Percentiles rank a stretch among this genome's conserved stretches.
These are phyloP conservation scores for Purshia tridentata DNA, from an alignment of 306 rosid genomes.

Conservation along the genomic window DNA sequence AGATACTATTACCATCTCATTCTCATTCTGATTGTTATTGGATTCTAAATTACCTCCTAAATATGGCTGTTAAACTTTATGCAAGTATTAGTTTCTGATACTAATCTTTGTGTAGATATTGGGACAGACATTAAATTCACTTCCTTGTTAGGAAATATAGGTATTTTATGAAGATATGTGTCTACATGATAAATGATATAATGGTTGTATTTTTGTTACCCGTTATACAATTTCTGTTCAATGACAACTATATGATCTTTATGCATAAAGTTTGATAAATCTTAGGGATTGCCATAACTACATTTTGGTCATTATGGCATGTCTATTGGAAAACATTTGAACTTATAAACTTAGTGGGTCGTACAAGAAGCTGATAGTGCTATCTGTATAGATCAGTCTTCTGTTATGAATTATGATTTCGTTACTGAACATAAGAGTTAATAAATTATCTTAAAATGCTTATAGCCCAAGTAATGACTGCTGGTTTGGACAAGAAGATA, in stretches of 20 bases:
- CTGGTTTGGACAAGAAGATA: constrained; percentile 75
- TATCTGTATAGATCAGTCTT: neutral
- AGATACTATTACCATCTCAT: constrained; percentile 24
- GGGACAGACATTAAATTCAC: neutral
- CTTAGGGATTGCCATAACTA: neutral
- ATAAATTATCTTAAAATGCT: neutral
- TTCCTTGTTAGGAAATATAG: neutral
- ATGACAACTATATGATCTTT: neutral
- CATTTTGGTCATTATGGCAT: neutral
- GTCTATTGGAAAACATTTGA: neutral
- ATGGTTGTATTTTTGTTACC: neutral
- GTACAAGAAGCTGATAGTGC: neutral
- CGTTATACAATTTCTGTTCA: neutral
- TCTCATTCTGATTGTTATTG: neutral
- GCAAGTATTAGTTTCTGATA: constrained; percentile 25
- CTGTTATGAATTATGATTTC: constrained; percentile 13
- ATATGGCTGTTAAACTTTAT: constrained; percentile 21
- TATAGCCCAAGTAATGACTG: constrained; percentile 69
- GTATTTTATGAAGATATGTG: no score
- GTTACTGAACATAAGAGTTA: constrained; percentile 1
- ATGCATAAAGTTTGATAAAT: neutral
- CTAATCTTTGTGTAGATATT: neutral
- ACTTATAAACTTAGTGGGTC: neutral
- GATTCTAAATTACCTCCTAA: neutral
- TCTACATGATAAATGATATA: neutral